Evolutionary conservation across 2,329 filamentous ascomycete genomes (phyloP), one percentile per base, ranked within the genome.

Genomic region (Botrytis squamosa): DNA sequence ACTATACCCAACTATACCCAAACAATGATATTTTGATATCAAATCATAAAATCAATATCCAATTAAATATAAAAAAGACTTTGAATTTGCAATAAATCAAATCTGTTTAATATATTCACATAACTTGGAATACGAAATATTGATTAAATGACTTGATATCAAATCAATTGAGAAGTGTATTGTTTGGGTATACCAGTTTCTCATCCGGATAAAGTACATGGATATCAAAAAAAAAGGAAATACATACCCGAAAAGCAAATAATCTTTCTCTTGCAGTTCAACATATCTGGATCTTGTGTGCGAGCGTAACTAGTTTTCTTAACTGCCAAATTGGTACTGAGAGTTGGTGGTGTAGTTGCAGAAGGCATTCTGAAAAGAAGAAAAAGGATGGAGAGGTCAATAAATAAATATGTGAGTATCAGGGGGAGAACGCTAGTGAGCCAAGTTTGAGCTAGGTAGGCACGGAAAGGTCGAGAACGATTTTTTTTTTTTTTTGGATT

Each of bases 191-290:
- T 16, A 29, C 52, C 33, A 14, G 2, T 40, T n/a, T n/a, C 36
- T 62, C 8, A 4, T 60, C n/a, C 14, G 25, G 12, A 3, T 5
- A 33, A 22, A 22, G 20, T 49, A 36, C 22, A 12, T 46, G 20
- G 10, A 22, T 29, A 46, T 18, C 18, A 10, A 40, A 40, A 68
- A 72, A 63, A 72, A 63, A 52, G 57, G 59, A 72, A 62, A 70
- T 33, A 74, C 82, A 70, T 84, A 88, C 86, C 86, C 78, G 87
- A 88, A 78, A 89, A 89, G 80, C 86, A 88, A 74, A 89, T 85
- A 73, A 89, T 87, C 82, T 88, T 88, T 76, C 87, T 82, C 82
- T 85, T 87, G 64, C 83, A 86, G 74, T 81, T 81, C 66, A 82
- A 78, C 40, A 77, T 77, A 42, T 79, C 76, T 8, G 57, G 60